Percentiles rank a stretch among this genome's conserved stretches.
Conservation (phyloP, 163 green algal genomes). For the Prototheca wickerhamii region DNA sequence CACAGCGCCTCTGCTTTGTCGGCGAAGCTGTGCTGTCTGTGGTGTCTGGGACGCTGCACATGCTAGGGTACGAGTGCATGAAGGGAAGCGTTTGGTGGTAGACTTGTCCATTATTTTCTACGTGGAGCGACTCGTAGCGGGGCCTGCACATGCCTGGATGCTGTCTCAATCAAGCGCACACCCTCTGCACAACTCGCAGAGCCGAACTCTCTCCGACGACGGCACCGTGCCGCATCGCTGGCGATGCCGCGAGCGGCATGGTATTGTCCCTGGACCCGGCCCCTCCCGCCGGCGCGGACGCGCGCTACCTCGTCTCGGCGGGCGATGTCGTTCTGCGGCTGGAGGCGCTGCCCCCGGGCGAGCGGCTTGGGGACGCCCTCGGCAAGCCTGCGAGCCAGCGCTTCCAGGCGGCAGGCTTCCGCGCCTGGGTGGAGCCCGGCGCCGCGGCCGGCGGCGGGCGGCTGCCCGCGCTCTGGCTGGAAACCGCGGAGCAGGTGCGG, state of each 20-base stretch:
- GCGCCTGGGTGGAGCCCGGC: constrained; percentile 2
- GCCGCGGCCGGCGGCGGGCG: background rate
- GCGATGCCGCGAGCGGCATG: background rate
- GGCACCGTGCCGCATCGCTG: background rate
- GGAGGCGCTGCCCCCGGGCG: background rate
- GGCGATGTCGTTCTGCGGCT: background rate
- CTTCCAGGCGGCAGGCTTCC: constrained; percentile 6
- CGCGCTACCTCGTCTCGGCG: background rate
- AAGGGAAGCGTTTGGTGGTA: background rate
- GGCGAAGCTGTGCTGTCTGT: constrained; percentile 8
- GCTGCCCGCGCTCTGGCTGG: constrained; percentile 15
- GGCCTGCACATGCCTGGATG: no score
- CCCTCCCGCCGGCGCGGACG: background rate
- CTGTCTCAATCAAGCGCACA: no score
- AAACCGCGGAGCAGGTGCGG: constrained; percentile 10
- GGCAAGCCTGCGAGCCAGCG: no score
- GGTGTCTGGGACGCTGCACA: background rate
- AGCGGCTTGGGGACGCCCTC: background rate
- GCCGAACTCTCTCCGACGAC: background rate
- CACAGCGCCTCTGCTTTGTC: constrained; percentile 14
- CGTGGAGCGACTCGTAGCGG: no score
- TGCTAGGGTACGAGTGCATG: background rate
- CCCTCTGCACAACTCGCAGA: no score
- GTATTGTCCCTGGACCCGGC: constrained; percentile 6
- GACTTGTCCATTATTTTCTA: no score